Conservation (phyloP, 768 basidiomycete genomes). For the Suillus cothurnatus region DNA sequence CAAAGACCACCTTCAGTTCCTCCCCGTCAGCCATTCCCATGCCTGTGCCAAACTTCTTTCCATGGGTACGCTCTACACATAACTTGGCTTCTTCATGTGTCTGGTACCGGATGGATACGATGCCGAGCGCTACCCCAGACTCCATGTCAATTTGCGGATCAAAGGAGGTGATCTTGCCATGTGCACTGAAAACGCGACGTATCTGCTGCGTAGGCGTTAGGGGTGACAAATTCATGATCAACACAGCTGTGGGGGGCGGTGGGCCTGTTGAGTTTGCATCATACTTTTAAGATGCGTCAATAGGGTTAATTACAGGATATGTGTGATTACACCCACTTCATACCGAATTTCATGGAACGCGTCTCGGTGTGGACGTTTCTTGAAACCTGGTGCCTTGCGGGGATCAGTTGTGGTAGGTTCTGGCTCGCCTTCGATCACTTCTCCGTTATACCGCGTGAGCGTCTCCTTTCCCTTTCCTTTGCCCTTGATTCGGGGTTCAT, state of each 20-base stretch:
- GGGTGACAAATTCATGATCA: conserved; percentile 71
- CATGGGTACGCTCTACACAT: conserved; percentile 69
- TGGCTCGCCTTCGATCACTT: conserved; percentile 47
- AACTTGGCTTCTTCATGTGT: conserved; percentile 67
- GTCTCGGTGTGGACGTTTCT: conserved; percentile 34
- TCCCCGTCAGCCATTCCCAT: conserved; percentile 48
- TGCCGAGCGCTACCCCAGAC: conserved; percentile 82
- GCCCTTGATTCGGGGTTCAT: conserved; percentile 52
- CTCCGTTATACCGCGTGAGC: conserved; percentile 56
- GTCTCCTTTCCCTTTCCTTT: conserved; percentile 68
- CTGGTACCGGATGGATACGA: conserved; percentile 71
- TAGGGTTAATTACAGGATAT: conserved; percentile 10
- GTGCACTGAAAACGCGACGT: conserved; percentile 59
- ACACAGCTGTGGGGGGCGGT: conserved; percentile 73
- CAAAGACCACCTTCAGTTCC: conserved; percentile 76
- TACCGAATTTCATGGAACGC: conserved; percentile 53
- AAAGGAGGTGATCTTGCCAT: conserved; percentile 66
- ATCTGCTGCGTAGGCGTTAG: conserved; percentile 70
- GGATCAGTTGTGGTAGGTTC: conserved; percentile 54
- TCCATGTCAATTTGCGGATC: conserved; percentile 78
- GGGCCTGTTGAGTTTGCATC: conserved; percentile 72
- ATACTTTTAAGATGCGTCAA: conserved; percentile 48
- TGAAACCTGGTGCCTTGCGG: conserved; percentile 44
- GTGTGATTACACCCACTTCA: conserved; percentile 47
- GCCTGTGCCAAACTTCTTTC: conserved; percentile 56